A percentile compares a stretch with the other conserved stretches of the same genome.
These are phyloP conservation scores for Schizonepeta tenuifolia DNA, from an alignment of 257 asterid genomes.

Conservation along the genomic window DNA sequence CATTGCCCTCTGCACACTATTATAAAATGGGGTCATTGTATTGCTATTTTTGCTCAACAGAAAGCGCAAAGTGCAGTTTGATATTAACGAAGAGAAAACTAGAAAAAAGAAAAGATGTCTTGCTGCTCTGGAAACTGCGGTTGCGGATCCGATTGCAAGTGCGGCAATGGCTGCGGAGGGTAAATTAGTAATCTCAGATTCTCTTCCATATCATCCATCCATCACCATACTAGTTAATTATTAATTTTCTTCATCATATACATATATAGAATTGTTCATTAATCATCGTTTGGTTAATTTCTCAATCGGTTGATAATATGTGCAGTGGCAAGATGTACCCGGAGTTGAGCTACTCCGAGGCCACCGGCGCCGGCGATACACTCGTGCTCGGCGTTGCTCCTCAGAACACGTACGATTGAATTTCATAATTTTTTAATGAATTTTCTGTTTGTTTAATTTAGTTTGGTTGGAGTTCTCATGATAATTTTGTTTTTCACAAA, in stretches of 20 bases:
- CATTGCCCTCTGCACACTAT: neutral
- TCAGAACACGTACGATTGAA: conserved; percentile 47
- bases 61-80: neutral
- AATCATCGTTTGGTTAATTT: neutral
- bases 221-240: too few species aligned
- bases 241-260: too few species aligned
- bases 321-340: conserved; percentile 78
- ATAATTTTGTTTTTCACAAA: neutral
- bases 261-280: neutral
- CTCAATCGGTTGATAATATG: neutral
- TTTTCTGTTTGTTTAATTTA: neutral
- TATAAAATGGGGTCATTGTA: conserved; percentile 43
- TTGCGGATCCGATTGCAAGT: conserved; percentile 71
- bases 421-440: neutral
- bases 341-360: conserved; percentile 58
- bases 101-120: conserved; percentile 48
- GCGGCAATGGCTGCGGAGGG: conserved; percentile 75
- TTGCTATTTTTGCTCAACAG: neutral
- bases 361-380: conserved; percentile 49
- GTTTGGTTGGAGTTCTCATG: neutral
- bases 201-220: too few species aligned
- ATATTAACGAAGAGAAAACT: neutral
- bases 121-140: conserved; percentile 77
- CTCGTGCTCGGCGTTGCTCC: conserved; percentile 76
- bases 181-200: conserved; percentile 10